These are phyloP conservation scores for Paramecium caudatum DNA, from an alignment of 73 alveolate species.

Conservation along the genomic window DNA sequence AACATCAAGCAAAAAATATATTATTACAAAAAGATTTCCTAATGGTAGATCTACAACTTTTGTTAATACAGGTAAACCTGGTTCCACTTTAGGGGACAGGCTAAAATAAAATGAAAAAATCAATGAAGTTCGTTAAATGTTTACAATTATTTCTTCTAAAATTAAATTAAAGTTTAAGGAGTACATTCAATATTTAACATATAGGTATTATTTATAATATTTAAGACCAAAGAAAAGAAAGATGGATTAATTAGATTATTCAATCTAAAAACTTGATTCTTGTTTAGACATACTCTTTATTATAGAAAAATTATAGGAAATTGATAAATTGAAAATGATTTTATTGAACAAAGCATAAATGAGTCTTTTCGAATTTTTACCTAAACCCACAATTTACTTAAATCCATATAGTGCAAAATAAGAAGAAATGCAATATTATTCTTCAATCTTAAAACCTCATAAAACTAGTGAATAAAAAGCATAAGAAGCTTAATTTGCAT, in stretches of 20 bases:
- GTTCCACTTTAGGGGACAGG: not conserved
- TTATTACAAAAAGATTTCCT: not conserved
- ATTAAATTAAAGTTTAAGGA: not conserved
- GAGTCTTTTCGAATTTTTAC: conserved; percentile 68
- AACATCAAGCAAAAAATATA: no score
- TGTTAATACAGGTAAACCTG: not conserved
- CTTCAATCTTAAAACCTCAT: not conserved
- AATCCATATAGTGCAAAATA: not conserved
- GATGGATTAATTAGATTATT: not conserved
- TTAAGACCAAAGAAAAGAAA: not conserved
- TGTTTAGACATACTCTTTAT: conserved; percentile 58
- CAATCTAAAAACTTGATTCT: conserved; percentile 51
- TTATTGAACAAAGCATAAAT: conserved; percentile 46
- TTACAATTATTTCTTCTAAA: not conserved
- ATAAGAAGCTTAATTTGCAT: conserved; percentile 4
- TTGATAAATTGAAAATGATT: conserved; percentile 71
- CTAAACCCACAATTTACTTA: conserved; percentile 65
- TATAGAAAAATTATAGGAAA: conserved; percentile 68
- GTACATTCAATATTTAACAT: not conserved
- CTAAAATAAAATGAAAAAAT: conserved; percentile 1
- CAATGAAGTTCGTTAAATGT: not conserved
- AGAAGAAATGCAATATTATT: not conserved
- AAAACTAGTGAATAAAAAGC: conserved; percentile 39
- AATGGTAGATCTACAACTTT: not conserved
- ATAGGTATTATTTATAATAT: no score